phyloP scores from a whole-genome alignment of 208 protist genomes.

The Naegleria gruberi region DNA sequence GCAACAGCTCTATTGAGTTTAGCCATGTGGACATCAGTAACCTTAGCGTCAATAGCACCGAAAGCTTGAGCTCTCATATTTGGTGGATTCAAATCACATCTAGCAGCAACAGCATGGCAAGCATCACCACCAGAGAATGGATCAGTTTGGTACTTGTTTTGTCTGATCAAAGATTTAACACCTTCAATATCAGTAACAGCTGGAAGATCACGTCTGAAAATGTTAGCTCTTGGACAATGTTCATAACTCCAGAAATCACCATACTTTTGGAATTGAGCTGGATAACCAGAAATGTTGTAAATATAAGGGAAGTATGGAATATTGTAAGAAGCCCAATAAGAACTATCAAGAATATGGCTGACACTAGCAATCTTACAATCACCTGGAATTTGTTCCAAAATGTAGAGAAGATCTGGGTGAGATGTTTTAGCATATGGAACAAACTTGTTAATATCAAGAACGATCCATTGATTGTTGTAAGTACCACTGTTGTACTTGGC shows the following conservation, averaged over 20 bases:
- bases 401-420: conserved; percentile 41
- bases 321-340: conserved; percentile 69
- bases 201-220: conserved; percentile 49
- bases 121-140: conserved; percentile 41
- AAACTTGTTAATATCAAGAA: conserved; percentile 63
- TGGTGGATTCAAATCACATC: conserved; percentile 42
- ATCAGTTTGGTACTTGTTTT: conserved; percentile 61
- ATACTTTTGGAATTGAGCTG: conserved; percentile 13
- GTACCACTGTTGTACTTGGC: conserved; percentile 67
- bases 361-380: conserved; percentile 46
- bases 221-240: conserved; percentile 46
- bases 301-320: conserved; percentile 58
- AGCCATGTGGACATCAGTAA: conserved; percentile 30
- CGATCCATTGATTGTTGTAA: conserved; percentile 81
- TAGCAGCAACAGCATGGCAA: conserved; percentile 30
- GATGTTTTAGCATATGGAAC: conserved; percentile 15
- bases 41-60: conserved; percentile 48
- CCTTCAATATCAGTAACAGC: conserved; percentile 29
- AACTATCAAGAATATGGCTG: conserved; percentile 41
- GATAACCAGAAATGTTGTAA: conserved; percentile 57
- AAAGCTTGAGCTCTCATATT: conserved; percentile 25
- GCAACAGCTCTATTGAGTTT: background rate
- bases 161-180: conserved; percentile 32
- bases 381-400: conserved; percentile 67
- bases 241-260: conserved; percentile 51